Evolutionary conservation across 768 basidiomycete species (phyloP), one percentile per base, ranked within the genome.

Genomic region (Cyclocybe aegerita): DNA sequence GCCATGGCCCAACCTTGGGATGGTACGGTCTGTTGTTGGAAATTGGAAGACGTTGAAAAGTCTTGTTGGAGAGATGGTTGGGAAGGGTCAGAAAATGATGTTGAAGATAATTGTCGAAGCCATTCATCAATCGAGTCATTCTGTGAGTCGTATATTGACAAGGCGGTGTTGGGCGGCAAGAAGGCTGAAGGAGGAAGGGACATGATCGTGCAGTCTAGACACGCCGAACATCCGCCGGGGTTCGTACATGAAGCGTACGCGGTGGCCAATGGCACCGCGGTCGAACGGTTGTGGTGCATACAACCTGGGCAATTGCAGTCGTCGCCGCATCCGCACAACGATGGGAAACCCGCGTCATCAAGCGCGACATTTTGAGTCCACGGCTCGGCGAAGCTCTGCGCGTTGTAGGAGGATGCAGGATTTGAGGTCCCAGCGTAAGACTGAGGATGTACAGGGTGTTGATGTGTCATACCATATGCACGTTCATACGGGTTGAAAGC

Each of bases 401-500:
- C 60, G 17, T 60, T 55, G 46, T 56, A 55, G 23, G 60, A 39
- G 39, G 54, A 58, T 32, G 60, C 34, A 56, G 59, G 48, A 55
- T 43, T 65, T 55, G 49, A 53, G 47, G 55, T 52, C 39, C 54
- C 46, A 38, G 57, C 37, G 62, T 60, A 56, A 45, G 56, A 62
- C 29, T 65, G 63, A 59, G 62, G 59, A 53, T 62, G 50, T 31
- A 54, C 16, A 57, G 60, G 64, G 42, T 70, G 69, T 43, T 66
- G 62, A 52, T 67, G 63, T 32, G 58, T 61, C 49, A 63, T 63
- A 64, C 81, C 86, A 55, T 87, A 82, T 11, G 85, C 84, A 16
- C 85, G 78, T 12, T 79, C 79, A 49, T 90, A 90, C 0, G 88
- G 88, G 46, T 82, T 85, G 62, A 74, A 88, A 39, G 74, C 68